phyloP scores from a whole-genome alignment of 495 filamentous ascomycete genomes.

The Penicillium pulvis region DNA sequence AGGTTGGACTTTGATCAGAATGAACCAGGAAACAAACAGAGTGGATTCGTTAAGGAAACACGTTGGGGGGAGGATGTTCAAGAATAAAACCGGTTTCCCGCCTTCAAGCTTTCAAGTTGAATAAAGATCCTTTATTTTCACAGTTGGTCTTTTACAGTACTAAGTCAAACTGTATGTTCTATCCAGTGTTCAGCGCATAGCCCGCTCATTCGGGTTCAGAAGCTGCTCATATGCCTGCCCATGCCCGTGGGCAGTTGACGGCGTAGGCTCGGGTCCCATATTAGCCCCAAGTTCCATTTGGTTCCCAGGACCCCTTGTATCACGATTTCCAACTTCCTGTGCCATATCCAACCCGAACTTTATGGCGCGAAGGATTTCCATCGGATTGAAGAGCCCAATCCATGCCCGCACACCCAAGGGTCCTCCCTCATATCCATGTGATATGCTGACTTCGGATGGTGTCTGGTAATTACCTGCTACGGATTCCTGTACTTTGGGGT shows the following conservation, averaged over 20 bases:
- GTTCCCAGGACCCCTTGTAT: background rate
- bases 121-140: background rate
- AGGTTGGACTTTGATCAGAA: slow-evolving; percentile 40
- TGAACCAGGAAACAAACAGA: slow-evolving; percentile 1
- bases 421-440: slow-evolving; percentile 16
- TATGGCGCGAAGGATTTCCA: slow-evolving; percentile 16
- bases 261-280: background rate
- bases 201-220: background rate
- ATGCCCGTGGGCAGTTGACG: background rate
- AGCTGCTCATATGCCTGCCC: background rate
- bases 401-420: slow-evolving; percentile 17
- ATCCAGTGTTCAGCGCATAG: background rate
- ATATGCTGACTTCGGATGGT: no score
- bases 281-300: background rate
- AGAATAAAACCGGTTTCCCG: background rate
- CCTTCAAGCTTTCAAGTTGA: background rate
- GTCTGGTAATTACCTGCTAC: background rate
- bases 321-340: background rate
- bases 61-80: background rate
- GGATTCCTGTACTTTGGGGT: background rate
- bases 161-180: background rate
- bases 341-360: slow-evolving; percentile 5
- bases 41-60: background rate
- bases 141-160: no score
- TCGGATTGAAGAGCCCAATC: slow-evolving; percentile 14